Evolutionary conservation across 2,329 filamentous ascomycete genomes (phyloP).

Genomic region (Colletotrichum nymphaeae): DNA sequence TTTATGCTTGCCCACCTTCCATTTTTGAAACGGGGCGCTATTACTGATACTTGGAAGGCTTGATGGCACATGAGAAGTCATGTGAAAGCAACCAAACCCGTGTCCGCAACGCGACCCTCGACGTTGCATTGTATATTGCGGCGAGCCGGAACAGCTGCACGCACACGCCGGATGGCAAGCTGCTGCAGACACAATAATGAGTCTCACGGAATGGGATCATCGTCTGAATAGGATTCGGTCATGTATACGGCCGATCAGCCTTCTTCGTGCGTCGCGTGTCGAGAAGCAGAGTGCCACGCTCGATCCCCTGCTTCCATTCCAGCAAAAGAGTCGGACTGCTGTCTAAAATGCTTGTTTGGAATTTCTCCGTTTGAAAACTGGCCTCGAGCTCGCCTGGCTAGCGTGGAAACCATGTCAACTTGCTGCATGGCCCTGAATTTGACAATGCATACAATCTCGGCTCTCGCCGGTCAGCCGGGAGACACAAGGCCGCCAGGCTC

Average conservation of each 20-base stretch:
- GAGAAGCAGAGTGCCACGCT: not conserved
- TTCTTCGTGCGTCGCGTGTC: not conserved
- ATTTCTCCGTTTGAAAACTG: not conserved
- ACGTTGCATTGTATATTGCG: not conserved
- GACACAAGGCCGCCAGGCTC: not conserved
- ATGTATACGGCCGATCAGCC: not conserved
- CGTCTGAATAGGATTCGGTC: not conserved
- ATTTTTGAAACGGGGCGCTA: not conserved
- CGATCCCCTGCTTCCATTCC: not conserved
- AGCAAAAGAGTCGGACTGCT: not conserved
- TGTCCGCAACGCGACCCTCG: not conserved
- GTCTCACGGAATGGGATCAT: not conserved
- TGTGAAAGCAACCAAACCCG: not conserved
- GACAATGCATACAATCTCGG: not conserved
- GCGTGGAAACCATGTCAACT: not conserved
- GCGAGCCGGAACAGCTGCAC: not conserved
- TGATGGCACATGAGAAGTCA: not conserved
- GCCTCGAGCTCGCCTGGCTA: not conserved
- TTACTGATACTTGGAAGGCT: not conserved
- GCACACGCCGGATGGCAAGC: not conserved
- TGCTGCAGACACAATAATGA: not conserved
- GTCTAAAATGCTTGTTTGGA: slow-evolving; percentile 6
- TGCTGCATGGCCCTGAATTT: not conserved
- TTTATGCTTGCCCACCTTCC: slow-evolving; percentile 12
- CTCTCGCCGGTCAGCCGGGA: not conserved